Conservation (phyloP, 2,329 filamentous ascomycete species). For the Lecanicillium sp. region DNA sequence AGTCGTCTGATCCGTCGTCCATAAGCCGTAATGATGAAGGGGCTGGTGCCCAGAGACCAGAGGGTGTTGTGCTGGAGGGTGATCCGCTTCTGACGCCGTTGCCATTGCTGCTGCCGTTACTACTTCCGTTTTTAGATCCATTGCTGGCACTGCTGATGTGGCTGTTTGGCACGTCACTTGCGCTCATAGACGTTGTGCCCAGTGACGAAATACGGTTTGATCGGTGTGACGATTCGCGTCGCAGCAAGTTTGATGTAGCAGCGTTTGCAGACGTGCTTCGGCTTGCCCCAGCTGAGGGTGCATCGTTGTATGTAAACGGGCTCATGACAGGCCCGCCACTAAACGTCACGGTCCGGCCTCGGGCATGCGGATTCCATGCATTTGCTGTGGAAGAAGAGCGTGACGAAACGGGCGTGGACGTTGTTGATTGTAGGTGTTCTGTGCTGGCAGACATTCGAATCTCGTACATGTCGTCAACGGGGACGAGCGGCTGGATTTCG, state of each 20-base stretch:
- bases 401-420: constrained; percentile 25
- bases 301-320: constrained; percentile 31
- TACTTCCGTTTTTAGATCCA: constrained; percentile 10
- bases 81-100: constrained; percentile 2
- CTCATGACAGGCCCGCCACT: constrained; percentile 21
- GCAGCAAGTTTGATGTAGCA: constrained; percentile 17
- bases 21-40: constrained; percentile 7
- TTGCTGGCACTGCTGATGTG: constrained; percentile 11
- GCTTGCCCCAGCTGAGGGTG: constrained; percentile 29
- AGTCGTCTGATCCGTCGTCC: constrained; percentile 4
- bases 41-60: constrained; percentile 8
- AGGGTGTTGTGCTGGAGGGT: constrained; percentile 12
- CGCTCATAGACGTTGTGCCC: background rate
- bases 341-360: constrained; percentile 27
- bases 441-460: constrained; percentile 66
- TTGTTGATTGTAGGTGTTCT: constrained; percentile 55
- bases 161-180: constrained; percentile 1
- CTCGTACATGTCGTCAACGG: constrained; percentile 58
- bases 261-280: constrained; percentile 39
- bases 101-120: constrained; percentile 12
- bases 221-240: constrained; percentile 18
- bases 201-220: background rate
- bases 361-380: constrained; percentile 20
- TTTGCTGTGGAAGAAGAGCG: constrained; percentile 24
- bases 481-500: constrained; percentile 22